Evolutionary conservation across 495 filamentous ascomycete genomes (phyloP).

Genomic region (Talaromyces liani): DNA sequence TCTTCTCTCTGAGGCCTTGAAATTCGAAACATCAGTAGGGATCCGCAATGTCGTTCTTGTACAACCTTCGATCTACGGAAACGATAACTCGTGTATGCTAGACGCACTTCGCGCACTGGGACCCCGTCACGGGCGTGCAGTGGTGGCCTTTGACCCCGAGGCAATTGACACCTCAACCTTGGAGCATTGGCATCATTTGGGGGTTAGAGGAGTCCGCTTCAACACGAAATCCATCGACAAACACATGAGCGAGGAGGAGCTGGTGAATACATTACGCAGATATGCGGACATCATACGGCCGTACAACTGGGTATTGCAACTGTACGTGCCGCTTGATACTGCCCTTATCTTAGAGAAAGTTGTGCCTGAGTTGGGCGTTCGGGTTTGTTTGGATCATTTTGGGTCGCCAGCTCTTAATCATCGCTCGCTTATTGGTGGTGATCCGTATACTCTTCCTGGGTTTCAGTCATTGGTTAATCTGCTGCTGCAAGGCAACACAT

Average conservation of each 20-base stretch:
- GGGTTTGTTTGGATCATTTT: slow-evolving; percentile 45
- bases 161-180: slow-evolving; percentile 25
- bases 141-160: slow-evolving; percentile 43
- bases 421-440: slow-evolving; percentile 16
- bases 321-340: slow-evolving; percentile 39
- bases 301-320: slow-evolving; percentile 40
- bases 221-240: slow-evolving; percentile 42
- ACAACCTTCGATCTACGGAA: slow-evolving; percentile 44
- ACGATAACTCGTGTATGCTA: slow-evolving; percentile 45
- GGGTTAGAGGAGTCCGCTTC: slow-evolving; percentile 43
- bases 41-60: slow-evolving; percentile 42
- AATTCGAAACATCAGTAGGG: slow-evolving; percentile 30
- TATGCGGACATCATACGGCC: slow-evolving; percentile 38
- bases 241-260: slow-evolving; percentile 22
- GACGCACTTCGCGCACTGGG: slow-evolving; percentile 33
- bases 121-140: slow-evolving; percentile 36
- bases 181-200: slow-evolving; percentile 37
- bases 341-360: slow-evolving; percentile 32
- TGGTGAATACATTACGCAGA: slow-evolving; percentile 27
- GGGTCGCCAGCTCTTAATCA: slow-evolving; percentile 29
- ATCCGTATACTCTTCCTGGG: slow-evolving; percentile 35
- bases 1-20: slow-evolving; percentile 30
- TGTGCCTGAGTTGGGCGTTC: slow-evolving; percentile 34
- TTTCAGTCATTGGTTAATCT: slow-evolving; percentile 35
- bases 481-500: slow-evolving; percentile 29